A percentile compares a stretch with the other conserved stretches of the same genome.
Evolutionary conservation across 768 basidiomycete species (phyloP).

Genomic region (Neoboletus subvelutipes): DNA sequence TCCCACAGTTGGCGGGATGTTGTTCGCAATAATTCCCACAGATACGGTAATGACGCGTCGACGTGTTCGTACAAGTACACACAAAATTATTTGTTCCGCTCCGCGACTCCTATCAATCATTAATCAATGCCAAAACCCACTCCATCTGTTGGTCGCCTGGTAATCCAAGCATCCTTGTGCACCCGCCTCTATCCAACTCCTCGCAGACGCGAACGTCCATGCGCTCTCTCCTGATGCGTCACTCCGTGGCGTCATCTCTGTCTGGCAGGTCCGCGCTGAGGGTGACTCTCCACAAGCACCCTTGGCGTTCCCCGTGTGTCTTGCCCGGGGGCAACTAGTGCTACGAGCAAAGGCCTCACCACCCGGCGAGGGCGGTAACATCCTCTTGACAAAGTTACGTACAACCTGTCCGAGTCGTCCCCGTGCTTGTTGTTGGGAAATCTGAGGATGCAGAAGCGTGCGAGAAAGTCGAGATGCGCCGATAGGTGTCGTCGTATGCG

Average conservation of each 20-base stretch:
- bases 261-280: neutral
- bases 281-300: neutral
- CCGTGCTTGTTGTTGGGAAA: neutral
- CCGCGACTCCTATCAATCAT: neutral
- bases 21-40: neutral
- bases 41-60: neutral
- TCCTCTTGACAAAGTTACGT: conserved; percentile 23
- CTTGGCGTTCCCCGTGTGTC: neutral
- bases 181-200: conserved; percentile 5
- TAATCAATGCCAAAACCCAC: conserved; percentile 20
- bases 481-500: neutral
- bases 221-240: conserved; percentile 13
- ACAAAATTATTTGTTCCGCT: too few species aligned
- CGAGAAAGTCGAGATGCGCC: neutral
- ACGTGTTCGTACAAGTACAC: neutral
- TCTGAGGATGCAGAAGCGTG: neutral
- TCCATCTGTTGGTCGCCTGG: conserved; percentile 19
- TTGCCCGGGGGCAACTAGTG: neutral
- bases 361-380: conserved; percentile 15
- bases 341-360: neutral
- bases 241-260: conserved; percentile 17
- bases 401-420: conserved; percentile 23
- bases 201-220: conserved; percentile 23
- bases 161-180: conserved; percentile 4
- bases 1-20: neutral